Base-by-base conservation (phyloP, 805 yeast species). In the Candida rishiriensis region DNA sequence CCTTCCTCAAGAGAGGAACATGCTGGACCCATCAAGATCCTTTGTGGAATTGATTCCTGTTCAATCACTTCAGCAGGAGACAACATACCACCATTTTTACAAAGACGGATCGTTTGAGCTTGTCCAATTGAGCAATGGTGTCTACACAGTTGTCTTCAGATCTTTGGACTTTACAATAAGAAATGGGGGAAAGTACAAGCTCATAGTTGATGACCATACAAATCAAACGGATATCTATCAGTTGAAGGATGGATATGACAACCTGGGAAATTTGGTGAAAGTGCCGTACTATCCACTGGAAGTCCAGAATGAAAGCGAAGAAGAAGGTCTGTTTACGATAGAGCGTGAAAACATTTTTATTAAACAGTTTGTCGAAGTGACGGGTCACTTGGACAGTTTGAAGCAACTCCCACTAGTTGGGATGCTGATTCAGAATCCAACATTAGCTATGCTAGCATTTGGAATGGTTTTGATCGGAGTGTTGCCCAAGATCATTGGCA, bases 401-500 rank as follows among this genome's bases (percentile, higher is more conserved):
- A 47, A 45, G 31, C 46, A 47, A 30, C 42, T 56, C 10, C 64
- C 60, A 8, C 50, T 56, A 38, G 41, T 51, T 13, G 51, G 54
- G 2, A 14, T 52, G 16, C 31, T 54, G 18, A 42, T 38, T 35
- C 41, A 48, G 35, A 41, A 58, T 34, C 63, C 62, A 10, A 28
- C 51, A 5, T 10, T 54, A 1, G 56, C 52, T 4, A 31, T 42
- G 17, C 34, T 40, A 6, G 36, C 44, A 1, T 21, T 40, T 3
- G 39, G 39, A 4, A 34, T 51, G 39, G 30, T 52, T 2, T 29
- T 39, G 3, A 43, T 58, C 3, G 46, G 51, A 3, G n/a, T 48
- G 13, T 33, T 58, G 43, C 66, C 65, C 1, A 38, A 51, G 4
- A 46, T 61, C 12, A 40, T 61, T 14, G 46, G 54, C 14, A 38